These are phyloP conservation scores for Eutrema heterophyllum DNA, from an alignment of 345 rosid species.

Conservation along the genomic window DNA sequence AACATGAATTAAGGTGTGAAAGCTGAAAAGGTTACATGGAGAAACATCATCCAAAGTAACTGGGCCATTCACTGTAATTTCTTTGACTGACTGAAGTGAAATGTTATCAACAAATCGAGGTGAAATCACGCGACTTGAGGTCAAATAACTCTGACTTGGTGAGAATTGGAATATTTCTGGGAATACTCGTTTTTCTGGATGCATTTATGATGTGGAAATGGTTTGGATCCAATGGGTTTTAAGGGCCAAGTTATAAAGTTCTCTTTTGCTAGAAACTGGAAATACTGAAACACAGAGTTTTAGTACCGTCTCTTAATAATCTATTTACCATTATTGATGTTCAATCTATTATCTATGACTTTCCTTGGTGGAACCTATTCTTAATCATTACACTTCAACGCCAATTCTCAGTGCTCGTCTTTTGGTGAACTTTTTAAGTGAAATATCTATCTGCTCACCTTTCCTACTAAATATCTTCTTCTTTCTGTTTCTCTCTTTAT, in stretches of 20 bases:
- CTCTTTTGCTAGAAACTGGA: neutral
- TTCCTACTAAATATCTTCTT: neutral
- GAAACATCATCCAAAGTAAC: neutral
- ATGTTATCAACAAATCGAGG: neutral
- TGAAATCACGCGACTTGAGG: neutral
- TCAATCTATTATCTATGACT: neutral
- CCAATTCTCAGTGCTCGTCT: slow-evolving; percentile 12
- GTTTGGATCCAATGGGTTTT: neutral
- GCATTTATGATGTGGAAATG: neutral
- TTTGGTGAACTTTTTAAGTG: neutral
- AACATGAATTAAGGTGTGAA: neutral
- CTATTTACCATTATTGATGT: neutral
- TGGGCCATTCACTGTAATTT: neutral
- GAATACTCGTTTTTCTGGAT: neutral
- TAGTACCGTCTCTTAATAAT: neutral
- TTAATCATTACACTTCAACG: slow-evolving; percentile 19
- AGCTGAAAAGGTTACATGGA: neutral
- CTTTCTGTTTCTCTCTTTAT: neutral
- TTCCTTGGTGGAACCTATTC: slow-evolving; percentile 11
- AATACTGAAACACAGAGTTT: neutral
- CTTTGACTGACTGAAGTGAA: neutral
- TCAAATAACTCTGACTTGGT: neutral
- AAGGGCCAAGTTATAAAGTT: slow-evolving; percentile 1
- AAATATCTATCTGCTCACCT: slow-evolving; percentile 1
- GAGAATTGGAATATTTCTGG: neutral